A percentile compares a stretch with the other conserved stretches of the same genome.
Conservation (phyloP, 2,329 filamentous ascomycete genomes). For the Botrytis fabae region DNA sequence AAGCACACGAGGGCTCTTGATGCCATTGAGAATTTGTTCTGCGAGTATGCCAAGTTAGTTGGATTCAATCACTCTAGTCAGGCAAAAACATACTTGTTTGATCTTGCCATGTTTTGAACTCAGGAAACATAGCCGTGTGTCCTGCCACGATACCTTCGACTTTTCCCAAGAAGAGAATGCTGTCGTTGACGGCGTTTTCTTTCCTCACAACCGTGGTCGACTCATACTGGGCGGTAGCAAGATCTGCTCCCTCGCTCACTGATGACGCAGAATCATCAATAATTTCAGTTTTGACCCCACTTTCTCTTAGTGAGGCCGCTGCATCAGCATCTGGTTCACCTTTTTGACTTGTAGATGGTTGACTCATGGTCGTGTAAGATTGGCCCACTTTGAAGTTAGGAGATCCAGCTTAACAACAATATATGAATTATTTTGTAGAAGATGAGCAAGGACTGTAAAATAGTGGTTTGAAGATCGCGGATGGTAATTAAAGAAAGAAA, state of each 20-base stretch:
- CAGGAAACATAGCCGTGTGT: neutral
- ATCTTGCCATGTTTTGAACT: neutral
- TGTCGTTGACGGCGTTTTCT: neutral
- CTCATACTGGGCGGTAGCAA: neutral
- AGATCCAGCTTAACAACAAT: too few species aligned
- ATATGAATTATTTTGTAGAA: too few species aligned
- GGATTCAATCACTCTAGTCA: neutral
- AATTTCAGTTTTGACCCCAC: neutral
- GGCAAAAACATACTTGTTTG: neutral
- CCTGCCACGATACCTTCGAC: neutral
- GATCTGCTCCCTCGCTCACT: neutral
- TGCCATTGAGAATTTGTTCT: neutral
- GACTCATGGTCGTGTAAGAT: too few species aligned
- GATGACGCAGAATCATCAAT: neutral
- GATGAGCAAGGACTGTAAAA: too few species aligned
- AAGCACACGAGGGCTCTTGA: slow-evolving; percentile 2
- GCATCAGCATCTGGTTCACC: neutral
- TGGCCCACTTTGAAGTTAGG: too few species aligned
- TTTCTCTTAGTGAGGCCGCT: neutral
- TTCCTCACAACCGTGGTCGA: too few species aligned
- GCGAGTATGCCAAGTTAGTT: neutral
- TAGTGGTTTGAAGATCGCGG: too few species aligned
- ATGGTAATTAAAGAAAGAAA: too few species aligned
- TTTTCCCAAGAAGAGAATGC: neutral
- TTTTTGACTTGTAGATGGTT: too few species aligned